A percentile compares a stretch with the other conserved stretches of the same genome.
These are phyloP conservation scores for Epichloe amarillans DNA, from an alignment of 2,329 filamentous ascomycete species.

Conservation along the genomic window DNA sequence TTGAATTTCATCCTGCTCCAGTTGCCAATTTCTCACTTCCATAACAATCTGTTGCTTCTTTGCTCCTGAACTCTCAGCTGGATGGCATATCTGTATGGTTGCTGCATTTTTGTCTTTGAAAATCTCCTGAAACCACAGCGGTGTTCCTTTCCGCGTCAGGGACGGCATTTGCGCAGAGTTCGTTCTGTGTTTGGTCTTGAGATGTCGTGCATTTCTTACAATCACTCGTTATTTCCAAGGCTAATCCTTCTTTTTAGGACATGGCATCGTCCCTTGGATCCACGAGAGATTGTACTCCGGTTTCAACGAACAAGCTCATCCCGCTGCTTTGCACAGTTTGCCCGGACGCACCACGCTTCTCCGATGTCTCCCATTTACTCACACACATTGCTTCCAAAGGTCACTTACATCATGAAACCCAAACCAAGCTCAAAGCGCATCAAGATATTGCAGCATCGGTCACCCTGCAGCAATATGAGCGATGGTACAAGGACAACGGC, in stretches of 20 bases:
- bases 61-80: constrained; percentile 9
- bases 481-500: constrained; percentile 62
- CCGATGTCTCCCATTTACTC: constrained; percentile 80
- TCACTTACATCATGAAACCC: constrained; percentile 77
- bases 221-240: constrained; percentile 9
- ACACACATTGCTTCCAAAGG: constrained; percentile 88
- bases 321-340: constrained; percentile 75
- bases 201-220: constrained; percentile 5
- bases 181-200: constrained; percentile 1
- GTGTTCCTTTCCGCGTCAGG: background rate
- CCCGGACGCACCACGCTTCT: constrained; percentile 66
- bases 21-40: constrained; percentile 13
- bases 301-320: constrained; percentile 28
- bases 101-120: constrained; percentile 15
- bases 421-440: constrained; percentile 58
- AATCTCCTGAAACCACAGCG: background rate
- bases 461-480: constrained; percentile 54
- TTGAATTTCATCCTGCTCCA: constrained; percentile 8
- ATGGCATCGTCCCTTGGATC: constrained; percentile 24
- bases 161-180: background rate
- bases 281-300: constrained; percentile 9
- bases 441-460: constrained; percentile 52
- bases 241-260: constrained; percentile 12
- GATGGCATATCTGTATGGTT: constrained; percentile 8
- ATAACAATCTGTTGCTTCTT: constrained; percentile 11